Percentiles rank a stretch among this genome's conserved stretches.
Conservation (phyloP, 179 eudicot species). For the Silene coronaria region DNA sequence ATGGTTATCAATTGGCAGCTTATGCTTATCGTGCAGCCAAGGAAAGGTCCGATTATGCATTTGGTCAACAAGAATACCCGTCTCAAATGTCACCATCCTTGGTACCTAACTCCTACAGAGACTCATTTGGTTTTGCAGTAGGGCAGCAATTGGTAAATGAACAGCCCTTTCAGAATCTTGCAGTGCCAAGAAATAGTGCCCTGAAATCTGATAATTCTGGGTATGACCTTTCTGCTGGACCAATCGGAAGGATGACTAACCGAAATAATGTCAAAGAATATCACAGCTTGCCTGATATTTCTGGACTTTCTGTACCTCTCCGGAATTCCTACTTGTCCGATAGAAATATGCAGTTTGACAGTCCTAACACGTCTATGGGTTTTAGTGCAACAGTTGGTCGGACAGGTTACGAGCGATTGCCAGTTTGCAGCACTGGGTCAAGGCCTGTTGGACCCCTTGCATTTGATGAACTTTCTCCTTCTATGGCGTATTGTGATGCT, state of each 20-base stretch:
- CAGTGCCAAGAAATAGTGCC: constrained; percentile 49
- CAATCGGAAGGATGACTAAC: constrained; percentile 29
- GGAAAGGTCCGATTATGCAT: constrained; percentile 43
- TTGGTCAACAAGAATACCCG: constrained; percentile 36
- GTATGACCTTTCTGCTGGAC: constrained; percentile 39
- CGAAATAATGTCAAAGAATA: constrained; percentile 55
- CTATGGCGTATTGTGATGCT: constrained; percentile 47
- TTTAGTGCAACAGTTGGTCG: constrained; percentile 40
- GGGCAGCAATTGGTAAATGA: constrained; percentile 48
- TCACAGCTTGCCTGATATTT: constrained; percentile 85
- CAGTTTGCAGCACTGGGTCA: constrained; percentile 36
- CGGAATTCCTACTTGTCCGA: constrained; percentile 38
- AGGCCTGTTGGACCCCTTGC: constrained; percentile 45
- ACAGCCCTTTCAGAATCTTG: constrained; percentile 50
- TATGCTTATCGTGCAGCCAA: constrained; percentile 43
- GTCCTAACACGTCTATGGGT: constrained; percentile 32
- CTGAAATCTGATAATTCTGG: constrained; percentile 42
- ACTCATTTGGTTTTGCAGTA: constrained; percentile 36
- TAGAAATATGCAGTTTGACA: constrained; percentile 42
- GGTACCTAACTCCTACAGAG: constrained; percentile 39
- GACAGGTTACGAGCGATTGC: constrained; percentile 33
- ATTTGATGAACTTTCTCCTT: constrained; percentile 54
- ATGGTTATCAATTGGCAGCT: constrained; percentile 62
- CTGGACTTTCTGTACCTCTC: constrained; percentile 55
- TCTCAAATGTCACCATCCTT: constrained; percentile 44